Percentiles rank a stretch among this genome's conserved stretches.
These are phyloP conservation scores for Boletellus ananiceps DNA, from an alignment of 768 basidiomycete genomes.

Conservation along the genomic window DNA sequence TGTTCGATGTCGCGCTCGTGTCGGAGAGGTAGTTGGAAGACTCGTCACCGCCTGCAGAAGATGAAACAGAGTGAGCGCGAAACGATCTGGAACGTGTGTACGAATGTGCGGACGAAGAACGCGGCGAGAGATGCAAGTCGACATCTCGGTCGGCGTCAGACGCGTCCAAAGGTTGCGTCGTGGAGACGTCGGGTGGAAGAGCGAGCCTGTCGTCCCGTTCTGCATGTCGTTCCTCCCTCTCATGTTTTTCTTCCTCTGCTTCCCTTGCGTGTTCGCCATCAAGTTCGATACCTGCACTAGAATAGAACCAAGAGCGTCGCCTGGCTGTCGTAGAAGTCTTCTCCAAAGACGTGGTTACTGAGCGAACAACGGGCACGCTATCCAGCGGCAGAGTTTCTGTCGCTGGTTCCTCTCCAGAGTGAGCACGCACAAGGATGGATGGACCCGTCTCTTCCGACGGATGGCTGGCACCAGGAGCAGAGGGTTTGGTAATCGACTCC, in stretches of 20 bases:
- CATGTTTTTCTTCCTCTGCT: constrained; percentile 23
- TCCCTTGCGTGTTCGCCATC: constrained; percentile 18
- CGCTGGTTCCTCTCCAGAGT: constrained; percentile 29
- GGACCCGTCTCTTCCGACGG: constrained; percentile 34
- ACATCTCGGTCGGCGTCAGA: constrained; percentile 20
- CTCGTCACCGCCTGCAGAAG: constrained; percentile 27
- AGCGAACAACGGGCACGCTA: constrained; percentile 15
- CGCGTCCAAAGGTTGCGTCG: constrained; percentile 4
- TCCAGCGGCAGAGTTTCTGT: constrained; percentile 24
- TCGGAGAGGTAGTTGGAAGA: constrained; percentile 32
- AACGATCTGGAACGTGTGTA: constrained; percentile 26
- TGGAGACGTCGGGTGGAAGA: constrained; percentile 6
- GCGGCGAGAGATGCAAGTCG: constrained; percentile 24
- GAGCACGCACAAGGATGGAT: constrained; percentile 17
- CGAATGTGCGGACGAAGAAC: constrained; percentile 47
- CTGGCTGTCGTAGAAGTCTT: constrained; percentile 27
- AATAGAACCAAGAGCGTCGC: constrained; percentile 58
- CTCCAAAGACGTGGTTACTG: constrained; percentile 23
- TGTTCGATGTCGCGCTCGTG: constrained; percentile 20
- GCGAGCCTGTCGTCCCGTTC: constrained; percentile 35
- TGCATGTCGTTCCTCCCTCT: constrained; percentile 27
- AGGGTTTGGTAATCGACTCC: constrained; percentile 3
- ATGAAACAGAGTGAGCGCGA: constrained; percentile 35
- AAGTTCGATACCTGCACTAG: constrained; percentile 37
- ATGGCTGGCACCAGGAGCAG: constrained; percentile 21